phyloP scores from a whole-genome alignment of 345 rosid genomes.

The Brassica cretica region DNA sequence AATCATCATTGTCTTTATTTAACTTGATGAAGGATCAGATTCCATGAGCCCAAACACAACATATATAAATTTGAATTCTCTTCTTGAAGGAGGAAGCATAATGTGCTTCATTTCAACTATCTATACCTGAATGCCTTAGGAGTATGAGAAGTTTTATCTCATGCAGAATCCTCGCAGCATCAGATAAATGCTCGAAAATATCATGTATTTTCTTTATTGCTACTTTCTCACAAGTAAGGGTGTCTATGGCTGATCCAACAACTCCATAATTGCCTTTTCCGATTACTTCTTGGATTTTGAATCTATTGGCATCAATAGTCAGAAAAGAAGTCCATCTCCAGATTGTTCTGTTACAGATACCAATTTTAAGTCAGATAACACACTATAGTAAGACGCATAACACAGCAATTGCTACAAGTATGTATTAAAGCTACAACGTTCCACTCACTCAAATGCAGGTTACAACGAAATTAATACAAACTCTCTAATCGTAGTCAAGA shows the following conservation, averaged over 20 bases:
- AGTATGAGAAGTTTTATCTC: too few species aligned
- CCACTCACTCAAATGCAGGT: too few species aligned
- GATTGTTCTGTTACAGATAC: constrained; percentile 54
- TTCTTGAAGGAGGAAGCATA: constrained; percentile 20
- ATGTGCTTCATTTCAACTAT: too few species aligned
- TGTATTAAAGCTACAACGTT: too few species aligned
- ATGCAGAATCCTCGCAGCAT: too few species aligned
- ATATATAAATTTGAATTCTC: constrained; percentile 89
- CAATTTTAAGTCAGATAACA: constrained; percentile 3
- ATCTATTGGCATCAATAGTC: constrained; percentile 80
- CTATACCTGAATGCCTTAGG: too few species aligned
- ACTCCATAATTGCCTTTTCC: constrained; percentile 95
- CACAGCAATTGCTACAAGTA: too few species aligned
- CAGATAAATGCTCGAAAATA: too few species aligned
- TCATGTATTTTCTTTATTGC: constrained; percentile 34
- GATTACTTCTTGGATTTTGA: constrained; percentile 82
- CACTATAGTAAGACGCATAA: neutral
- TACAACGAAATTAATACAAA: too few species aligned
- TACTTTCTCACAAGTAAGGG: constrained; percentile 81
- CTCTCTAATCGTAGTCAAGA: too few species aligned
- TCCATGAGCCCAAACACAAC: constrained; percentile 99
- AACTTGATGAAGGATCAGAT: constrained; percentile 93
- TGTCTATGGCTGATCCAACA: constrained; percentile 91
- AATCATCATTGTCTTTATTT: constrained; percentile 93
- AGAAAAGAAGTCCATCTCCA: constrained; percentile 80